Conservation (phyloP, 176 grass and related monocot genomes). For the Urochloa ruziziensis region DNA sequence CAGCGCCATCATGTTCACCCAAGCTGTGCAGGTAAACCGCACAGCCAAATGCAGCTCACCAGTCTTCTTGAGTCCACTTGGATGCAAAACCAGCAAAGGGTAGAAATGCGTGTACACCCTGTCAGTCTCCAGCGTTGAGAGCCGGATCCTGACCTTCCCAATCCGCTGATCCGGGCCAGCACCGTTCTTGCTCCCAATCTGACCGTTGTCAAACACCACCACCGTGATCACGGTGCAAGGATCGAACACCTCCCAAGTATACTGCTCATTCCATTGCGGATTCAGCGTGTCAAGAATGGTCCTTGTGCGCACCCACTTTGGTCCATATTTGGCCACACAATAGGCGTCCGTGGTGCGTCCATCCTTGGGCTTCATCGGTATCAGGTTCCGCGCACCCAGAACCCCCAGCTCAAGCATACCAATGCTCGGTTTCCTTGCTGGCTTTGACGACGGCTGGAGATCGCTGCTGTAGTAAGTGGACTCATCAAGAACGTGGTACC, state of each 20-base stretch:
- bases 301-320: constrained; percentile 89
- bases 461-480: constrained; percentile 96
- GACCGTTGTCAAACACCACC: constrained; percentile 82
- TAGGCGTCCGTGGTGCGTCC: constrained; percentile 77
- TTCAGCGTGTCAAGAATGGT: constrained; percentile 70
- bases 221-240: constrained; percentile 88
- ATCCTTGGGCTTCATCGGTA: constrained; percentile 84
- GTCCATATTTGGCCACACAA: constrained; percentile 88
- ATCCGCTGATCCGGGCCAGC: constrained; percentile 67
- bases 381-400: constrained; percentile 70
- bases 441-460: constrained; percentile 71
- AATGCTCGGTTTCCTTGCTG: constrained; percentile 70
- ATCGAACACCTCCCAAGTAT: constrained; percentile 97
- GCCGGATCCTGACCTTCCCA: constrained; percentile 90
- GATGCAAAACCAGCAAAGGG: constrained; percentile 68
- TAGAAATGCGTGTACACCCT: constrained; percentile 95
- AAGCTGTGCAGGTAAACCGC: constrained; percentile 87
- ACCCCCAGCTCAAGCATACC: constrained; percentile 86
- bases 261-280: constrained; percentile 96
- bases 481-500: constrained; percentile 93
- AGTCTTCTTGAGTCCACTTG: constrained; percentile 86
- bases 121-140: constrained; percentile 79
- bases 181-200: constrained; percentile 56
- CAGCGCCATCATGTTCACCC: constrained; percentile 87
- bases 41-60: constrained; percentile 88